Evolutionary conservation across 2,329 filamentous ascomycete genomes (phyloP).

Genomic region (Boeremia exigua): DNA sequence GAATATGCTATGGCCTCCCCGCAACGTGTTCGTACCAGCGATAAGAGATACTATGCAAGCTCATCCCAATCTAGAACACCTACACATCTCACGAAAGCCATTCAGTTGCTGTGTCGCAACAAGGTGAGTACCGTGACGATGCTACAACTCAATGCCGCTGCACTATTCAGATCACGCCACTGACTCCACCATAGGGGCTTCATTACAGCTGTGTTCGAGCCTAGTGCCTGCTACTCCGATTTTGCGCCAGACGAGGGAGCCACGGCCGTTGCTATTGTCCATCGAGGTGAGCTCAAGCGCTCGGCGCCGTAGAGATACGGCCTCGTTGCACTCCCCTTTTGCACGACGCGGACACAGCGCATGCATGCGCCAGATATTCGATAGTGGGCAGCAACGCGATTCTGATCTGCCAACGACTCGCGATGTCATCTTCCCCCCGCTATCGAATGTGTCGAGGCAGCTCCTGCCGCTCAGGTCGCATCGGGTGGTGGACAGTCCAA

Average conservation of each 20-base stretch:
- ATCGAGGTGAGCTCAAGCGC: conserved; percentile 30
- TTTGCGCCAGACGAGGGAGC: background rate
- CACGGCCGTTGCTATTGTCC: background rate
- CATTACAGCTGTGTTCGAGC: background rate
- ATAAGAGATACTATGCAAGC: background rate
- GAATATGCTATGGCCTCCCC: background rate
- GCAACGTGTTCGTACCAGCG: conserved; percentile 3
- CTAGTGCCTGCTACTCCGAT: conserved; percentile 10
- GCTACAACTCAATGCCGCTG: background rate
- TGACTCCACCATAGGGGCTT: background rate
- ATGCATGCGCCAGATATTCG: conserved; percentile 40
- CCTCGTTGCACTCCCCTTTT: conserved; percentile 33
- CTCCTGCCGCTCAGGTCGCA: conserved; percentile 2
- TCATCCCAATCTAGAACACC: conserved; percentile 1
- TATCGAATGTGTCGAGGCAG: conserved; percentile 32
- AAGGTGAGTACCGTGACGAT: background rate
- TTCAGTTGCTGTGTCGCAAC: background rate
- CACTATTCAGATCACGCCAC: conserved; percentile 3
- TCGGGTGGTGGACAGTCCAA: background rate
- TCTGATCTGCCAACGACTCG: background rate
- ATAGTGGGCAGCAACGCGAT: conserved; percentile 20
- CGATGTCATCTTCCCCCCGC: conserved; percentile 26
- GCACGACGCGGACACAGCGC: conserved; percentile 36
- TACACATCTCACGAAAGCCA: background rate
- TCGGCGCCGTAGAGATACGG: conserved; percentile 27